Evolutionary conservation across 2,329 filamentous ascomycete species (phyloP), one percentile per base, ranked within the genome.

Genomic region (Rosellinia necatrix): DNA sequence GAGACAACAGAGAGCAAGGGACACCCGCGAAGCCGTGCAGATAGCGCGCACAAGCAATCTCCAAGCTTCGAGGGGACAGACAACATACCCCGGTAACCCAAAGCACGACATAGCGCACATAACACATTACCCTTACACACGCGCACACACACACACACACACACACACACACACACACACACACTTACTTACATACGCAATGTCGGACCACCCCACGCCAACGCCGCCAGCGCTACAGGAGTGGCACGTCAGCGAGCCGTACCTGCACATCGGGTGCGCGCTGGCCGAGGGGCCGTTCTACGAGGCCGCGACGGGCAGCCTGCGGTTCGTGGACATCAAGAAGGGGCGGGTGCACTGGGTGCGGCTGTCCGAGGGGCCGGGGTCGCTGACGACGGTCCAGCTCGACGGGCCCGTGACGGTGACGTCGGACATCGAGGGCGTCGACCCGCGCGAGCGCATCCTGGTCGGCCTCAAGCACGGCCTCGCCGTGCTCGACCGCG

Each of bases 321-420:
- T 93, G 56, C 88, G 90, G 61, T 92, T 91, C 71, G 84, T 92
- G 59, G 92, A 97, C 74, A 92, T 96, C 74, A 88, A 87, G 72
- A 85, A 88, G 70, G 82, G 89, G 70, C 84, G 86, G 59, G 70
- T 96, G 41, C 88, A 94, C 75, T 81, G 82, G 43, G 80, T 94
- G 57, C 81, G 90, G 65, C 77, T 96, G 21, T 70, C 73, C 43
- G 76, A 82, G 56, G 89, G 87, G 0, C 83, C 84, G 13, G 75
- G 75, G 4, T 90, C 88, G 32, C 71, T 89, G 58, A 78, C 84
- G 61, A 87, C 89, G 37, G 64, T 80, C 32, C 76, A 85, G 68
- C 74, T 87, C 35, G 78, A 82, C 70, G 76, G 77, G 60, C 76
- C 78, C 22, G 74, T 81, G 53, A 83, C 82, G 21, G 87, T 91